Percentiles rank a stretch among this genome's conserved stretches.
Evolutionary conservation across 2,329 filamentous ascomycete genomes (phyloP).

Genomic region (Cladophialophora psammophila): DNA sequence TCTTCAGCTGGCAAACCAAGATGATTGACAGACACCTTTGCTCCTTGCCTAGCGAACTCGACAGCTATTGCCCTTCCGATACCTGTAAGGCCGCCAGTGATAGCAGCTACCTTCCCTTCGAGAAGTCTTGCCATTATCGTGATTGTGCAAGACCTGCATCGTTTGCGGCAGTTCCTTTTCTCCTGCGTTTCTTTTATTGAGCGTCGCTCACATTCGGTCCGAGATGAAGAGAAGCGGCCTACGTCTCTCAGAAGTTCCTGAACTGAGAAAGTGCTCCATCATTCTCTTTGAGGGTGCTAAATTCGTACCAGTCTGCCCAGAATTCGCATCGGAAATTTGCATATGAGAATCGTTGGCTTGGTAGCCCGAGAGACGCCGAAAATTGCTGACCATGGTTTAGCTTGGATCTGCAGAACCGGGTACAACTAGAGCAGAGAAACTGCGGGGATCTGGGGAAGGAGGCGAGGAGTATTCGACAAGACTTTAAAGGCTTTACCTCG

Average conservation of each 20-base stretch:
- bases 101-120: slow-evolving; percentile 75
- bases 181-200: background rate
- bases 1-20: slow-evolving; percentile 51
- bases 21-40: slow-evolving; percentile 81
- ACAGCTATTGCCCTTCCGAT: slow-evolving; percentile 85
- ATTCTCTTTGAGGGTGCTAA: too few relatives aligned
- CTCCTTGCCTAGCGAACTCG: slow-evolving; percentile 78
- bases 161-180: background rate
- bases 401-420: too few relatives aligned
- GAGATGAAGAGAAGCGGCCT: slow-evolving; percentile 1
- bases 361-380: slow-evolving; percentile 1
- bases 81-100: slow-evolving; percentile 83
- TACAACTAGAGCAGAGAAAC: background rate
- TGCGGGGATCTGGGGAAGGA: too few relatives aligned
- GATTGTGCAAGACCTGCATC: background rate
- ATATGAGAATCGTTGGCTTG: background rate
- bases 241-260: too few relatives aligned
- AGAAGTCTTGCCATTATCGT: background rate
- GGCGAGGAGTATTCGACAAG: too few relatives aligned
- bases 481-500: too few relatives aligned
- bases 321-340: too few relatives aligned
- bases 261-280: too few relatives aligned
- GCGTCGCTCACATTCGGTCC: background rate
- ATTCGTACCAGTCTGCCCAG: too few relatives aligned
- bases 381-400: background rate